phyloP scores from a whole-genome alignment of 2,329 filamentous ascomycete species.

The Phoma herbarum region DNA sequence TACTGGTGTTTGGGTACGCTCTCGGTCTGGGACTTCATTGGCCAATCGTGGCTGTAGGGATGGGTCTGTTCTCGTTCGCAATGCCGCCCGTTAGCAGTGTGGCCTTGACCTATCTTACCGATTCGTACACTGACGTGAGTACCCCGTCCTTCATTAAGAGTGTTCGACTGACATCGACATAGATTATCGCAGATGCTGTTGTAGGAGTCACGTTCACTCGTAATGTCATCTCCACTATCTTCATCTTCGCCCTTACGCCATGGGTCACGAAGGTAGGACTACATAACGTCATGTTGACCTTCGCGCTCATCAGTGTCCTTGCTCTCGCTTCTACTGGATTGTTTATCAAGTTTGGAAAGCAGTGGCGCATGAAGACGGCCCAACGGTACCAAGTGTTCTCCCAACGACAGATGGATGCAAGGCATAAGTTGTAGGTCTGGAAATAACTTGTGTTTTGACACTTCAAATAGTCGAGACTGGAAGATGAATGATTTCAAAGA shows the following conservation, averaged over 20 bases:
- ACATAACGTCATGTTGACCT: conserved; percentile 24
- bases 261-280: conserved; percentile 45
- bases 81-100: conserved; percentile 24
- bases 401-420: conserved; percentile 15
- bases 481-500: not conserved
- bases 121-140: conserved; percentile 39
- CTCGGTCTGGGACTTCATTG: conserved; percentile 17
- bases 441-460: not conserved
- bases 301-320: conserved; percentile 15
- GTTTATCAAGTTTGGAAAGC: conserved; percentile 19
- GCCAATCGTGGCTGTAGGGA: conserved; percentile 22
- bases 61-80: conserved; percentile 18
- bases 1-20: conserved; percentile 20
- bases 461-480: not conserved
- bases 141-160: not conserved
- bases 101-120: conserved; percentile 53
- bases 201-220: conserved; percentile 57
- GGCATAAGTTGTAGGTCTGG: conserved; percentile 2
- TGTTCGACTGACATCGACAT: not conserved
- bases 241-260: conserved; percentile 58
- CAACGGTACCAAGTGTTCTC: conserved; percentile 9
- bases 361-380: conserved; percentile 8
- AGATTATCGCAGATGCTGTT: conserved; percentile 58
- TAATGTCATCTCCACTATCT: conserved; percentile 55
- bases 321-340: conserved; percentile 16